These are phyloP conservation scores for Verticillium albo-atrum DNA, from an alignment of 2,329 filamentous ascomycete genomes.

Conservation along the genomic window DNA sequence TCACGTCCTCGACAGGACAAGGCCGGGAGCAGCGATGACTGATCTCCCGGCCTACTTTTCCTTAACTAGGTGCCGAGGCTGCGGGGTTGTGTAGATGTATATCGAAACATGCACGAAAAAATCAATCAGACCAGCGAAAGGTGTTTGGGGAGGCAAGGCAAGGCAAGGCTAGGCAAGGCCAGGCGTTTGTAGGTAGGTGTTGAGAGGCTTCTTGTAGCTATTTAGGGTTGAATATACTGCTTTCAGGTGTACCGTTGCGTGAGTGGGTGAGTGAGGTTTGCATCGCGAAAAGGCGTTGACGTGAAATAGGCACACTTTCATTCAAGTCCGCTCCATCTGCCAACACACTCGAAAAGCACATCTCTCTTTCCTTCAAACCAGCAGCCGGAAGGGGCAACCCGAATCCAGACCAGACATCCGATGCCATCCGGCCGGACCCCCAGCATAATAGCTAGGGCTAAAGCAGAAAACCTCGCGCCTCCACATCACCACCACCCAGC, in stretches of 20 bases:
- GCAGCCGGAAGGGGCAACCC: too few species aligned
- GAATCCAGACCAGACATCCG: too few species aligned
- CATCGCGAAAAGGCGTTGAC: too few species aligned
- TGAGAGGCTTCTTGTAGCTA: neutral
- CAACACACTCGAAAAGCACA: too few species aligned
- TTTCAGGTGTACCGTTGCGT: neutral
- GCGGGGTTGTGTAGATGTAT: neutral
- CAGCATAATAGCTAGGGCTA: neutral
- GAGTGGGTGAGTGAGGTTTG: too few species aligned
- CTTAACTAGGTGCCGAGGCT: neutral
- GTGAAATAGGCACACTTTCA: too few species aligned
- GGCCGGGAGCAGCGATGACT: neutral
- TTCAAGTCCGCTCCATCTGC: too few species aligned
- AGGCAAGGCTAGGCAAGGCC: neutral
- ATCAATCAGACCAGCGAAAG: neutral
- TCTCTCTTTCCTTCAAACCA: too few species aligned
- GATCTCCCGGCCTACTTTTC: neutral
- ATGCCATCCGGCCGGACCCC: too few species aligned
- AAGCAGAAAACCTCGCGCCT: neutral
- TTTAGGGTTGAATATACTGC: neutral
- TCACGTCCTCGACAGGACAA: neutral
- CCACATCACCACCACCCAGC: neutral
- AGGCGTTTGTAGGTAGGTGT: neutral
- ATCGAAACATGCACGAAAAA: neutral
- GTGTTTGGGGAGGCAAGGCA: neutral